Evolutionary conservation across 1,284 basidiomycete species (phyloP), one percentile per base, ranked within the genome.

Genomic region (Ceratobasidium theobromae): DNA sequence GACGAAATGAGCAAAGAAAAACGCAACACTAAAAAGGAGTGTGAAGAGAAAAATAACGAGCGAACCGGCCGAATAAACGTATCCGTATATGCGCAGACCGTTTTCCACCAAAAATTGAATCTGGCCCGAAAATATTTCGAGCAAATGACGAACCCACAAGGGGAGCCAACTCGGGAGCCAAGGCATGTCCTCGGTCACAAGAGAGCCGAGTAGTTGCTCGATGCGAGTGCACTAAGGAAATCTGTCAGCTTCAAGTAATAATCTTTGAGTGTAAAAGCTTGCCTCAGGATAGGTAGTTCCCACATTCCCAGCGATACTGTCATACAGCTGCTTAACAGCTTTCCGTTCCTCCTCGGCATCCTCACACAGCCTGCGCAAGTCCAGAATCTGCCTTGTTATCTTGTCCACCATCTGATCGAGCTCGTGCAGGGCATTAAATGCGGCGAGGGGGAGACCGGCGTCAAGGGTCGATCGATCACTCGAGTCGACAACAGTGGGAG

Each of bases 111-210:
- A 18, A 21, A 64, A 64, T 28, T 64, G 60, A 18, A 64, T 64
- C 49, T 64, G 60, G 49, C 48, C 48, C 14, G 60, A 64, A 28
- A 64, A 64, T 9, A 64, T 41, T 12, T 64, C 60, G 49, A 64
- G 60, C 6, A 64, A 38, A 28, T 64, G 60, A 11, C 60, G 60
- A 16, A 64, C 46, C 60, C 60, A 64, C 14, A 53, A 49, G n/a
- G 60, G 60, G n/a, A 64, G 60, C 60, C 60, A 64, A 30, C 60
- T 64, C 25, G 60, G 60, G 35, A 64, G 60, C 60, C 60, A 64
- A 8, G 60, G 60, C 60, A 64, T 64, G 33, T 64, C 60, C 40
- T 64, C 60, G 4, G 60, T 64, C 33, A 64, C 60, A 27, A 64
- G 48, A 16, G 60, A 64, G 28, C 49, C 27, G 23, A 64, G 49